Conservation (phyloP, 495 filamentous ascomycete species). For the Lasiosphaeria miniovina region DNA sequence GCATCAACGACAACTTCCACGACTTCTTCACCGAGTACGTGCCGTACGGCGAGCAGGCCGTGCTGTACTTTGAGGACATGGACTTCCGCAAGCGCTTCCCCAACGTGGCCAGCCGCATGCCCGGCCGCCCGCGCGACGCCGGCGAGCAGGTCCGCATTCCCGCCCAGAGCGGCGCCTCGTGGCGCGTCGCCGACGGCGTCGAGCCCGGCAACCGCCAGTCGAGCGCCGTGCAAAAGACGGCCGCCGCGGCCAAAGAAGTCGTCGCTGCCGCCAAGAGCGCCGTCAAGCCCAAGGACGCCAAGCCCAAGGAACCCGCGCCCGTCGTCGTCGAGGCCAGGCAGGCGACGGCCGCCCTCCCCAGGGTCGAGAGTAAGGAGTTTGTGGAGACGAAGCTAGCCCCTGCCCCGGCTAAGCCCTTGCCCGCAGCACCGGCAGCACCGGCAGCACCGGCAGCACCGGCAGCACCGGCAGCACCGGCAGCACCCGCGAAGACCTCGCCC, state of each 20-base stretch:
- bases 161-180: conserved; percentile 78
- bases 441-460: too few species aligned
- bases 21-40: conserved; percentile 99
- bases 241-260: conserved; percentile 28
- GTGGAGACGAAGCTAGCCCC: too few species aligned
- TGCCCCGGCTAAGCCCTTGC: too few species aligned
- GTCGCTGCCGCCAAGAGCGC: conserved; percentile 23
- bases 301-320: conserved; percentile 37
- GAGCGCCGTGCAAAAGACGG: conserved; percentile 39
- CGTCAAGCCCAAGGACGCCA: conserved; percentile 33
- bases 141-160: conserved; percentile 78
- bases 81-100: conserved; percentile 93
- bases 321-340: conserved; percentile 38
- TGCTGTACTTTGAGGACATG: conserved; percentile 95
- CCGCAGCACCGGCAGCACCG: too few species aligned
- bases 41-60: conserved; percentile 89
- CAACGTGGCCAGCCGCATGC: conserved; percentile 53
- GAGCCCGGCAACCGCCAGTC: conserved; percentile 42
- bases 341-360: conserved; percentile 26
- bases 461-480: too few species aligned
- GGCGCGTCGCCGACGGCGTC: conserved; percentile 62
- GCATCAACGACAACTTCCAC: conserved; percentile 95
- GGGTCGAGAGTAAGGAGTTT: conserved; percentile 10
- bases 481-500: too few species aligned
- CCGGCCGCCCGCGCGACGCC: conserved; percentile 49